Conservation (phyloP, 768 basidiomycete species). For the Tulasnella sp. region DNA sequence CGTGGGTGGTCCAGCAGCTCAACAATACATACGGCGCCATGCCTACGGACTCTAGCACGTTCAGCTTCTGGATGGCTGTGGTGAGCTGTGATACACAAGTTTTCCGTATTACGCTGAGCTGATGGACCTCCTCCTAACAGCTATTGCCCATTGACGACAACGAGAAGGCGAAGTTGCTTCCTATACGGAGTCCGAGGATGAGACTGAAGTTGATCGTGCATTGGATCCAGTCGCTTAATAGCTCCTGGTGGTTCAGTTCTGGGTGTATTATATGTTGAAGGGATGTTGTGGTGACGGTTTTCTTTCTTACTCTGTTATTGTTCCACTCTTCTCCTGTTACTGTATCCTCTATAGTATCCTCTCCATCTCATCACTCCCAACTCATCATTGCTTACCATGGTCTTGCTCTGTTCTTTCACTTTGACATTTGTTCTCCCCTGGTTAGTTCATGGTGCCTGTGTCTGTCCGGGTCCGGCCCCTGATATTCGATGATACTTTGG, state of each 20-base stretch:
- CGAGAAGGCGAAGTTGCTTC: slow-evolving; percentile 78
- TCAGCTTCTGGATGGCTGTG: slow-evolving; percentile 84
- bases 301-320: background rate
- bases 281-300: background rate
- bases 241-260: slow-evolving; percentile 39
- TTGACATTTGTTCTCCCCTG: no score
- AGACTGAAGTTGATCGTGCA: slow-evolving; percentile 78
- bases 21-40: slow-evolving; percentile 68
- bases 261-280: slow-evolving; percentile 19
- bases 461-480: no score
- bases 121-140: slow-evolving; percentile 20
- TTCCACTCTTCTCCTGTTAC: background rate
- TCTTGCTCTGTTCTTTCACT: no score
- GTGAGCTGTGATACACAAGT: slow-evolving; percentile 28
- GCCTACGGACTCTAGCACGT: slow-evolving; percentile 60
- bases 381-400: background rate
- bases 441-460: no score
- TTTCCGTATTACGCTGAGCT: background rate
- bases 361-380: background rate
- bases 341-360: background rate
- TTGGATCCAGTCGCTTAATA: slow-evolving; percentile 79
- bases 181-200: slow-evolving; percentile 66
- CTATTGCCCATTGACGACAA: slow-evolving; percentile 84
- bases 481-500: no score
- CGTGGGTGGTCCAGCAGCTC: slow-evolving; percentile 87